Evolutionary conservation across 192 early-diverging fungal genomes (phyloP), one percentile per base, ranked within the genome.

Genomic region (Bifiguratus adelaidae): DNA sequence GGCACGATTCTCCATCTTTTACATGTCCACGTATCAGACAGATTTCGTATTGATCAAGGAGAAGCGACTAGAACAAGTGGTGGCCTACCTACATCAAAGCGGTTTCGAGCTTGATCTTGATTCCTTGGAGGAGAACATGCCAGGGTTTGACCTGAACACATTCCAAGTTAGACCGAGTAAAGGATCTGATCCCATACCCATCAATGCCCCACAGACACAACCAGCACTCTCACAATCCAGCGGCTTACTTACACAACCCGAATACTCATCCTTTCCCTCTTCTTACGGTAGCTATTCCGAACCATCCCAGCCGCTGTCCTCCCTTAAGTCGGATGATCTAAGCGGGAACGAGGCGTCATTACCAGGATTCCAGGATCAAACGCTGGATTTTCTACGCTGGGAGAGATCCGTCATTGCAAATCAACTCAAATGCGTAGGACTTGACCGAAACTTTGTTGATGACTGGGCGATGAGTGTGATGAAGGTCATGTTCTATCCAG

Each of bases 41-140:
- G 82, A 85, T 36, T 68, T 80, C 35, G 62, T 84, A 22, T 73
- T 84, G 67, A 80, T 84, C 21, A 78, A 81, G 52, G 80, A 85
- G 41, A 53, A 63, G 16, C 65, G 72, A 13, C 58, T 85, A 13
- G 47, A 66, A 21, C 50, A 74, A 18, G 80, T 75, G n/a, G 63
- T 76, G 18, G 50, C 60, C 13, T 69, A 67, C 12, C 49, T 82
- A 0, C 70, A 71, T 6, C 41, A 55, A 19, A 30, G 63, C 34
- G 68, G 62, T 13, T 48, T 71, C 38, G 56, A 71, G 11, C 43
- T 67, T 40, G 52, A 67, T 33, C 46, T 56, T 26, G 52, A 70
- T 21, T 56, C 64, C 13, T 54, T 63, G 9, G 47, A 60, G 12
- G 53, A 55, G 8, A 34, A 63, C 13, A 44, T 55, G 19, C 52